Evolutionary conservation across 2,329 filamentous ascomycete species (phyloP).

Genomic region (Nectriaceae sp.): DNA sequence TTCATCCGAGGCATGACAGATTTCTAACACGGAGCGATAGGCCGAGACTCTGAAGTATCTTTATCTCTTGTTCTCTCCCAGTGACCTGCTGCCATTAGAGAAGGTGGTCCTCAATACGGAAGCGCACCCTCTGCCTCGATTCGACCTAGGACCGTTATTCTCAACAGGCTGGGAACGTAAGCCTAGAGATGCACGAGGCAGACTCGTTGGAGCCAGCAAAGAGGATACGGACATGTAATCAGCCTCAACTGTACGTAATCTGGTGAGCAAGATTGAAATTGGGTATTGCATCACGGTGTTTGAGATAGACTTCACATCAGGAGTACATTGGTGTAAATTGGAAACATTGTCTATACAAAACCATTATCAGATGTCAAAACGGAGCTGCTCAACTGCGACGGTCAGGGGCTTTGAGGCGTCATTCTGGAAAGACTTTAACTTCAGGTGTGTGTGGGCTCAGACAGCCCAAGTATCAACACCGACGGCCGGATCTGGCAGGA

Average conservation of each 20-base stretch:
- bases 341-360: too few species aligned
- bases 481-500: too few species aligned
- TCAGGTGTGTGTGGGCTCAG: too few species aligned
- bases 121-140: constrained; percentile 85
- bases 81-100: constrained; percentile 80
- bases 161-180: constrained; percentile 80
- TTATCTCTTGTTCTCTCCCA: constrained; percentile 87
- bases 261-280: constrained; percentile 7
- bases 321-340: neutral
- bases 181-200: constrained; percentile 52
- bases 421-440: too few species aligned
- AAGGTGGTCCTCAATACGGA: constrained; percentile 95
- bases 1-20: neutral
- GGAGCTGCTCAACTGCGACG: too few species aligned
- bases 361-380: too few species aligned
- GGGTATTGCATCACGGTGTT: neutral
- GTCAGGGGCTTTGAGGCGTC: too few species aligned
- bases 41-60: constrained; percentile 98
- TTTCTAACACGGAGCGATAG: constrained; percentile 42
- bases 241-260: constrained; percentile 8
- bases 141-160: constrained; percentile 77
- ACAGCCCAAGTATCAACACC: too few species aligned
- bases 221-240: constrained; percentile 19
- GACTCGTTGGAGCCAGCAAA: constrained; percentile 33
- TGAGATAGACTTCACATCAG: too few species aligned